Conservation (phyloP, 2,329 filamentous ascomycete genomes). For the Sclerotinia minor region DNA sequence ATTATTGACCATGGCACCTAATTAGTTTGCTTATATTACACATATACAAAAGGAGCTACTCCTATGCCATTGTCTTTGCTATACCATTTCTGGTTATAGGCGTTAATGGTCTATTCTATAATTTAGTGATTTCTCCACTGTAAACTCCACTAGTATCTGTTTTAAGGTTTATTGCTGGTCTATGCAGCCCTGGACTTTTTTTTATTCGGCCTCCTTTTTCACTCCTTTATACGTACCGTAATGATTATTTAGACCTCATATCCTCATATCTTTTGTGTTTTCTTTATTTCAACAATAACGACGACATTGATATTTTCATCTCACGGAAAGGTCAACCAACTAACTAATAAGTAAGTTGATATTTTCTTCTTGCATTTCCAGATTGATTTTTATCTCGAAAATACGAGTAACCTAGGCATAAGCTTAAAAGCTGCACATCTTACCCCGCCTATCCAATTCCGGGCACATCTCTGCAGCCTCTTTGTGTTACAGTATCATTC, state of each 20-base stretch:
- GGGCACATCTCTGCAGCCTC: neutral
- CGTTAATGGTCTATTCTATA: neutral
- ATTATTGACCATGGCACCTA: neutral
- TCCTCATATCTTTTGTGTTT: neutral
- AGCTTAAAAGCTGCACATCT: neutral
- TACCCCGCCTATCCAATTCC: neutral
- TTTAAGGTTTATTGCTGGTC: slow-evolving; percentile 1
- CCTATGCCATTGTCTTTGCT: neutral
- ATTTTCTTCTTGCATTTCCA: neutral
- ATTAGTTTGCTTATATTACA: neutral
- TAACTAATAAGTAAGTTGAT: neutral
- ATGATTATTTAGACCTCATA: neutral
- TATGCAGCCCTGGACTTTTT: neutral
- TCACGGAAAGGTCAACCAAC: neutral
- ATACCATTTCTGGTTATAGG: neutral
- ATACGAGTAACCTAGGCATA: too few relatives aligned
- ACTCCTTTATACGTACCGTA: neutral
- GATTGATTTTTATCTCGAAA: neutral
- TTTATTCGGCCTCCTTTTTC: neutral
- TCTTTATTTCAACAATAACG: neutral
- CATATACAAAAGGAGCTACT: neutral
- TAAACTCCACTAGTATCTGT: neutral
- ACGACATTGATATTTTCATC: neutral
- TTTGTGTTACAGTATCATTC: neutral
- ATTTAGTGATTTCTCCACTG: slow-evolving; percentile 2